A percentile compares a stretch with the other conserved stretches of the same genome.
Conservation (phyloP, 371 early-diverging fungal species). For the Phascolomyces articulosus region DNA sequence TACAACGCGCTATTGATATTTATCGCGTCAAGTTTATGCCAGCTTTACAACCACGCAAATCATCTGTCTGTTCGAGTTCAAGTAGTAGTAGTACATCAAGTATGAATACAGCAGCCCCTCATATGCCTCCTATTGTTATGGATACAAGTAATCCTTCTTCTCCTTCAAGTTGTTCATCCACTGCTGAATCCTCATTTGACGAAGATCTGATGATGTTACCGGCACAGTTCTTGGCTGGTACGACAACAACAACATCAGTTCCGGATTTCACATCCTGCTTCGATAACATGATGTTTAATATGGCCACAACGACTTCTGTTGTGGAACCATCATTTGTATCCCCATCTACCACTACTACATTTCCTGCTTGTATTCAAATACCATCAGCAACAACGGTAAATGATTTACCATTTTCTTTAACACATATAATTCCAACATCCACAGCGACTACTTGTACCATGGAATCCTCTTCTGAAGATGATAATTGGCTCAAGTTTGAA, state of each 20-base stretch:
- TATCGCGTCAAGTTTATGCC: constrained; percentile 50
- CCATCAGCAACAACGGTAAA: not conserved
- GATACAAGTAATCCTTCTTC: constrained; percentile 4
- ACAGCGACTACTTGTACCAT: not conserved
- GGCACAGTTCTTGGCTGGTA: not conserved
- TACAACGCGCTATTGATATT: constrained; percentile 48
- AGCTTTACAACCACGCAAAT: constrained; percentile 36
- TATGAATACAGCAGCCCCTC: not conserved
- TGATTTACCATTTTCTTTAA: not conserved
- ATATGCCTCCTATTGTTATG: constrained; percentile 5
- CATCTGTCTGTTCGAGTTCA: not conserved
- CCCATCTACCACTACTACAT: not conserved
- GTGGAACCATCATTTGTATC: not conserved
- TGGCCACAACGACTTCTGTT: not conserved
- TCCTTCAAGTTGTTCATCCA: constrained; percentile 6
- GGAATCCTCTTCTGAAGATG: constrained; percentile 2
- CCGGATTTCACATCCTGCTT: not conserved
- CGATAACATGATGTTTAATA: constrained; percentile 3
- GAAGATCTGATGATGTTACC: constrained; percentile 6
- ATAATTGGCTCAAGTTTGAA: constrained; percentile 11
- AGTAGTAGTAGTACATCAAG: no score
- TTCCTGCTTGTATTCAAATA: not conserved
- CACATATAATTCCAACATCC: constrained; percentile 3
- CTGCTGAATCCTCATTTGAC: constrained; percentile 13
- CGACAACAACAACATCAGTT: not conserved